Evolutionary conservation across 1,284 basidiomycete genomes (phyloP), one percentile per base, ranked within the genome.

Genomic region (Fomitiporia mediterranea): DNA sequence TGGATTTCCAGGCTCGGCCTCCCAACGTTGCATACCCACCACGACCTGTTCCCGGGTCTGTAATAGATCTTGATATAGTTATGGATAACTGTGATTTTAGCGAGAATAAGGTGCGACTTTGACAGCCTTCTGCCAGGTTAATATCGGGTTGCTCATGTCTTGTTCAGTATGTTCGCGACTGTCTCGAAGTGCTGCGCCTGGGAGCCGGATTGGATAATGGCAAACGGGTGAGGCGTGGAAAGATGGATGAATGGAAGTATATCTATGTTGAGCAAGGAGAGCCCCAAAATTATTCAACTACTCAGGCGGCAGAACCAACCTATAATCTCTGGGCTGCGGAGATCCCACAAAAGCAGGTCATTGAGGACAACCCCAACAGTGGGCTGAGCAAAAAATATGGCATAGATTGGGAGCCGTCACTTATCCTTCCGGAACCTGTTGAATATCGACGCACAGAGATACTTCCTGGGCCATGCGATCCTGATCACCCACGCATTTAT

Each of bases 51-150:
- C 81, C 88, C 0, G 91, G 91, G 15, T 86, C 88, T 56, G 78
- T 92, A 15, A 79, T 91, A 9, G 94, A 98, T 69, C 70, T 98
- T 62, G 94, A 98, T 69, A 73, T 88, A 23, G 75, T 96, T 1
- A 85, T 94, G 83, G 85, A 93, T 37, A 81, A 93, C 62, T 98
- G 94, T 68, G 91, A 95, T 71, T 94, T 93, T 66, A 81, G 82
- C 15, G 76, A 81, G 54, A 79, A 83, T 66, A 91, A 93, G 78
- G 92, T 91, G 63, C 61, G 75, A 21, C n/a, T 9, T 34, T 62
- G 55, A 30, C 55, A 8, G 60, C 50, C 40, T 59, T 60, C 17
- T 25, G 21, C 19, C 28, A 23, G 19, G 7, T 15, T 48, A 25
- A 17, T 37, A 37, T 25, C 7, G 8, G 51, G 21, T 52, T 38